Conservation (phyloP, 2,329 filamentous ascomycete species). For the Monosporascus sp. region DNA sequence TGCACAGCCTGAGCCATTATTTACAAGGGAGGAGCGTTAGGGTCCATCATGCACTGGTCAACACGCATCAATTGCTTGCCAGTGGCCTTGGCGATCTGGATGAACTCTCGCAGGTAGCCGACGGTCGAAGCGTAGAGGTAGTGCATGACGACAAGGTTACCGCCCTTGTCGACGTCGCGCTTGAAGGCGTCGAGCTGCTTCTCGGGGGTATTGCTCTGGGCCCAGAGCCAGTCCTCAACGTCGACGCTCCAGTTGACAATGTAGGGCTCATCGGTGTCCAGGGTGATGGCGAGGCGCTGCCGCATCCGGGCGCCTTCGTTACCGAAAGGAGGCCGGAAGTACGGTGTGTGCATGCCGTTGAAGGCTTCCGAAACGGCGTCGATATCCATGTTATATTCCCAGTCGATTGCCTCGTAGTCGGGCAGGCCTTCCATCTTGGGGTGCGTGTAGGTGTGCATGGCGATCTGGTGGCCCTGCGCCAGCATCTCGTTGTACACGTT, state of each 20-base stretch:
- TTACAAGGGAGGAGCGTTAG: constrained; percentile 43
- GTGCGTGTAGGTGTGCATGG: constrained; percentile 64
- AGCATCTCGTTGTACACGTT: constrained; percentile 61
- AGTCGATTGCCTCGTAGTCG: constrained; percentile 50
- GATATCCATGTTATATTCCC: constrained; percentile 57
- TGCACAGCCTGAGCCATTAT: too few relatives aligned
- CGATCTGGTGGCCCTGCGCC: constrained; percentile 60
- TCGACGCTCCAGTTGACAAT: constrained; percentile 67
- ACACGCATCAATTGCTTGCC: constrained; percentile 63
- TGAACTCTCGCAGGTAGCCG: constrained; percentile 59
- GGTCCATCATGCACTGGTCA: constrained; percentile 62
- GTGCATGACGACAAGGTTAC: constrained; percentile 63
- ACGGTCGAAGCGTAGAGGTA: constrained; percentile 63
- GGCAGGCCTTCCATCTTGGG: constrained; percentile 59
- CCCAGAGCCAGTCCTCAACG: constrained; percentile 69
- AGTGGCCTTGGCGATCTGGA: constrained; percentile 56
- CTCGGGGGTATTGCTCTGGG: constrained; percentile 55
- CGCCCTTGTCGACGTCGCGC: constrained; percentile 57
- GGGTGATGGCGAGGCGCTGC: constrained; percentile 52
- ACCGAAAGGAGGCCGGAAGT: constrained; percentile 68
- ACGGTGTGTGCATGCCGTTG: constrained; percentile 32
- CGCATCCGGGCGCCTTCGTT: constrained; percentile 63
- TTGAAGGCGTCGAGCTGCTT: constrained; percentile 63
- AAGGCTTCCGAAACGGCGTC: constrained; percentile 39
- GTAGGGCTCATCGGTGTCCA: constrained; percentile 45